Conservation (phyloP, 2,329 filamentous ascomycete genomes). For the Raffaelea albimanens region DNA sequence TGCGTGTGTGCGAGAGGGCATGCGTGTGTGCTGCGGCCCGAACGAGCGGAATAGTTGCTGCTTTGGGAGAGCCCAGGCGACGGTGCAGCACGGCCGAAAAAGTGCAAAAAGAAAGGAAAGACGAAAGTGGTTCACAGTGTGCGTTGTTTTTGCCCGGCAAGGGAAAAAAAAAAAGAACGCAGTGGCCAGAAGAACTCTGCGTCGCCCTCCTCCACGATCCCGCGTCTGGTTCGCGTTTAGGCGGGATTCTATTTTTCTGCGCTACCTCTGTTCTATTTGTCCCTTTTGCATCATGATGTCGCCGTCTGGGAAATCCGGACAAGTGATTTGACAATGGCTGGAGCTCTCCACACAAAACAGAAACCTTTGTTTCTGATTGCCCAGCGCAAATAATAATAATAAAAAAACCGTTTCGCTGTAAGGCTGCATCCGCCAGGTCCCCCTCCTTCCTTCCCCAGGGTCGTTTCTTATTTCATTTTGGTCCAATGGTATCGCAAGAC, state of each 20-base stretch:
- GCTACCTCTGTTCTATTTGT: not conserved
- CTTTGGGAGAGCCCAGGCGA: not conserved
- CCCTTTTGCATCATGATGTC: not conserved
- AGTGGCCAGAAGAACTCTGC: no score
- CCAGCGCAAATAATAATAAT: conserved; percentile 3
- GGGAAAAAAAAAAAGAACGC: no score
- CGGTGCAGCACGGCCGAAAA: not conserved
- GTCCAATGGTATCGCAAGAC: conserved; percentile 6
- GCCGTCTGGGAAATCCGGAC: not conserved
- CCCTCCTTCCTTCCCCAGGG: no score
- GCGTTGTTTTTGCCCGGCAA: no score
- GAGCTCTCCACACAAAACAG: not conserved
- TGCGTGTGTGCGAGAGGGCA: not conserved
- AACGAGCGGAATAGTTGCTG: not conserved
- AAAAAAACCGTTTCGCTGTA: conserved; percentile 1
- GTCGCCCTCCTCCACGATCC: no score
- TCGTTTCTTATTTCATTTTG: not conserved
- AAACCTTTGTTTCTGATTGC: conserved; percentile 11
- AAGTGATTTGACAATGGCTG: conserved; percentile 12
- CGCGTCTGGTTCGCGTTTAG: no score
- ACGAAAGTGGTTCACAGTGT: no score
- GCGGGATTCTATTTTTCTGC: no score
- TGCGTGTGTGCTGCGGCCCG: not conserved
- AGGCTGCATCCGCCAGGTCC: conserved; percentile 8
- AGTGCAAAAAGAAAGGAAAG: no score